phyloP scores from a whole-genome alignment of 1,284 basidiomycete species.

The Tilletia horrida region DNA sequence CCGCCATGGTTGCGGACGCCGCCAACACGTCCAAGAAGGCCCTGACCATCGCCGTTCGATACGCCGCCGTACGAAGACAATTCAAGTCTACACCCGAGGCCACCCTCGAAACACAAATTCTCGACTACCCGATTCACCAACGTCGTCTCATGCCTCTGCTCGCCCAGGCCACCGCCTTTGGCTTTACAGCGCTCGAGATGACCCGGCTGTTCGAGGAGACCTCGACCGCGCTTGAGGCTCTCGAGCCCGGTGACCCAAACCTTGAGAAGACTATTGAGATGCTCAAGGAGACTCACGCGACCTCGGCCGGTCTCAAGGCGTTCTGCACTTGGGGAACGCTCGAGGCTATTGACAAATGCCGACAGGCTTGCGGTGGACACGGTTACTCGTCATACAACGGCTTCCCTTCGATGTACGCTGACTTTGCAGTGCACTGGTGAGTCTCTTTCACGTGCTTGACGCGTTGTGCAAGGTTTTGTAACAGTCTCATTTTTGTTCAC shows the following conservation, averaged over 20 bases:
- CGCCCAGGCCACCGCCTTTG: slow-evolving; percentile 62
- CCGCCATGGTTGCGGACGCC: slow-evolving; percentile 61
- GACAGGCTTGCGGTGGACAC: slow-evolving; percentile 62
- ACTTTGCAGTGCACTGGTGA: slow-evolving; percentile 56
- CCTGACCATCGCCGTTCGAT: slow-evolving; percentile 62
- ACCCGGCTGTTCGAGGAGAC: slow-evolving; percentile 57
- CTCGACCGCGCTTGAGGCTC: slow-evolving; percentile 59
- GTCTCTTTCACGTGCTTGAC: slow-evolving; percentile 30
- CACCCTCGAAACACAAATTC: slow-evolving; percentile 59
- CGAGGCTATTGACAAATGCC: slow-evolving; percentile 62
- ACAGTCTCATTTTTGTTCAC: slow-evolving; percentile 23
- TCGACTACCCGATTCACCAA: slow-evolving; percentile 65
- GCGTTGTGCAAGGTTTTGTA: too few species aligned
- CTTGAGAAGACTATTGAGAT: slow-evolving; percentile 56
- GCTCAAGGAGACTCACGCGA: slow-evolving; percentile 64
- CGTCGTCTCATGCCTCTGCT: slow-evolving; percentile 62
- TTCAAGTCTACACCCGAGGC: slow-evolving; percentile 57
- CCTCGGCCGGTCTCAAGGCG: slow-evolving; percentile 63
- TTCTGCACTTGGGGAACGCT: slow-evolving; percentile 64
- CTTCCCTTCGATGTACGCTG: slow-evolving; percentile 60
- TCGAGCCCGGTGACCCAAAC: slow-evolving; percentile 58
- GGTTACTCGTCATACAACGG: slow-evolving; percentile 63
- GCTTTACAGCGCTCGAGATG: slow-evolving; percentile 60
- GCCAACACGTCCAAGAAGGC: slow-evolving; percentile 61
- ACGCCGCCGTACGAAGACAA: slow-evolving; percentile 62